Conservation (phyloP, 2,329 filamentous ascomycete genomes). For the Bipolaris cookei region DNA sequence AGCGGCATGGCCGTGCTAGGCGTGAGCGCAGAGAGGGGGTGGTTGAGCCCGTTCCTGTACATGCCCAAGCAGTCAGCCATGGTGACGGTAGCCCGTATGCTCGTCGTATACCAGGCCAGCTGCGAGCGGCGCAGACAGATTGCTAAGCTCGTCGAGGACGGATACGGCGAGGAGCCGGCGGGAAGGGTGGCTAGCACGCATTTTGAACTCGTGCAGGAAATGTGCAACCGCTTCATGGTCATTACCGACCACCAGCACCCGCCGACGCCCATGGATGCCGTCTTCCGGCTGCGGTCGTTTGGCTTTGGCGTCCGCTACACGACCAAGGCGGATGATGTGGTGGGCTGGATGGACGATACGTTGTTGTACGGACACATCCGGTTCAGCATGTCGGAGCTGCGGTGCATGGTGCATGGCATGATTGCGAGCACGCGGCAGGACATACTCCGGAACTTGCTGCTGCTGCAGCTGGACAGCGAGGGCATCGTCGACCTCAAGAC, state of each 20-base stretch:
- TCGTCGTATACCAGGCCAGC: constrained; percentile 7
- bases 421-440: background rate
- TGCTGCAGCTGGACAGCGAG: background rate
- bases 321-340: constrained; percentile 6
- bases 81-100: constrained; percentile 6
- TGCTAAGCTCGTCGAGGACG: too few relatives aligned
- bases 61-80: constrained; percentile 7
- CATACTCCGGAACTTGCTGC: background rate
- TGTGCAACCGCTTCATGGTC: too few relatives aligned
- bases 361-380: background rate
- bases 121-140: background rate
- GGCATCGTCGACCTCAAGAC: background rate
- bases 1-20: constrained; percentile 13
- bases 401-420: background rate
- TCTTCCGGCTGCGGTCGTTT: constrained; percentile 22
- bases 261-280: background rate
- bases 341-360: background rate
- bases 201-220: too few relatives aligned
- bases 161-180: too few relatives aligned
- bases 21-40: constrained; percentile 3
- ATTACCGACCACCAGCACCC: too few relatives aligned
- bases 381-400: background rate
- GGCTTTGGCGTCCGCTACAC: constrained; percentile 22
- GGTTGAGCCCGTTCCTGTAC: constrained; percentile 10
- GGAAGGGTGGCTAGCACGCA: background rate